Conservation (phyloP, 768 basidiomycete genomes). For the Peribolospora kevripleyi region DNA sequence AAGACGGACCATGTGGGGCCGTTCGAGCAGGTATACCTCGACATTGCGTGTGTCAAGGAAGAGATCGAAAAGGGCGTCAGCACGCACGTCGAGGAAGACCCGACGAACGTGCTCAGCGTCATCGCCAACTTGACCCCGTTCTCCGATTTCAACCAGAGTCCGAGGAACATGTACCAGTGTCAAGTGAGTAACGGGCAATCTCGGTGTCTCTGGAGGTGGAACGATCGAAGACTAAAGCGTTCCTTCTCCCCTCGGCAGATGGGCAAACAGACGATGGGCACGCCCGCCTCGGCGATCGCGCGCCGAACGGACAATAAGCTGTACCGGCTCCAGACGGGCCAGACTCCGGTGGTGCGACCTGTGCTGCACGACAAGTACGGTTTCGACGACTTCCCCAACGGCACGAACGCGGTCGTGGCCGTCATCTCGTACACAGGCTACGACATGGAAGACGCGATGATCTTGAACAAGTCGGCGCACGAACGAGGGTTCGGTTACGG, state of each 20-base stretch:
- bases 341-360: slow-evolving; percentile 84
- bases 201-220: no score
- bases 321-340: slow-evolving; percentile 81
- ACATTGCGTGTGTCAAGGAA: slow-evolving; percentile 71
- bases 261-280: slow-evolving; percentile 99
- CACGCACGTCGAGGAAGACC: slow-evolving; percentile 77
- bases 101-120: slow-evolving; percentile 88
- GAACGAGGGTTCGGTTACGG: slow-evolving; percentile 95
- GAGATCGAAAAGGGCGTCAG: slow-evolving; percentile 54
- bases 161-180: slow-evolving; percentile 27
- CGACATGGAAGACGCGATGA: slow-evolving; percentile 99
- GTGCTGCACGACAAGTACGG: slow-evolving; percentile 76
- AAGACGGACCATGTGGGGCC: slow-evolving; percentile 72
- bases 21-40: slow-evolving; percentile 98
- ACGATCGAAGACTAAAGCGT: no score
- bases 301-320: slow-evolving; percentile 97
- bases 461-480: slow-evolving; percentile 92
- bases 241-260: slow-evolving; percentile 31
- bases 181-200: no score
- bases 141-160: slow-evolving; percentile 90
- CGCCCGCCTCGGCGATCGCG: slow-evolving; percentile 69
- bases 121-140: slow-evolving; percentile 95
- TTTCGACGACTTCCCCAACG: slow-evolving; percentile 96
- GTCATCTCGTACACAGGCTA: slow-evolving; percentile 99
- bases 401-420: slow-evolving; percentile 94